These are phyloP conservation scores for Aspergillus haitiensis DNA, from an alignment of 495 filamentous ascomycete species.

Conservation along the genomic window DNA sequence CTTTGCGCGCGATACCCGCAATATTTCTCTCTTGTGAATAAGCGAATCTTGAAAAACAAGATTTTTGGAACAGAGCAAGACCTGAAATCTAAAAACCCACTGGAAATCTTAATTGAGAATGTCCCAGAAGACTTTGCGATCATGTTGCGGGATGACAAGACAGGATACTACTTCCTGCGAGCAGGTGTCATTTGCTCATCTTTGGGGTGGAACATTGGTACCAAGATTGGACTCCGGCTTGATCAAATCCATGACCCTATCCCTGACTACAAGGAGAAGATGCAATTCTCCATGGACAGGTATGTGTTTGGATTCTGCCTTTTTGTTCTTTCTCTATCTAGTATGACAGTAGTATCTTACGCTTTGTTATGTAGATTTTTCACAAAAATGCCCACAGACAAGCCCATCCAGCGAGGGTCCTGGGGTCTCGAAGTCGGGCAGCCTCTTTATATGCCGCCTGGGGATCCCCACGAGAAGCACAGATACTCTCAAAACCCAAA, in stretches of 20 bases:
- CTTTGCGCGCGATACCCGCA: constrained; percentile 76
- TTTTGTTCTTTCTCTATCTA: not conserved
- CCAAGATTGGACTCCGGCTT: constrained; percentile 72
- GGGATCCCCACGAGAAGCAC: constrained; percentile 64
- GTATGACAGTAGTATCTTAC: not conserved
- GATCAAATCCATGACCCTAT: constrained; percentile 75
- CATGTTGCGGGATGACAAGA: constrained; percentile 68
- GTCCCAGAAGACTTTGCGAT: constrained; percentile 88
- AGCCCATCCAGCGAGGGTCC: constrained; percentile 82
- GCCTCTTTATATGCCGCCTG: constrained; percentile 76
- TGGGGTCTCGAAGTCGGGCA: constrained; percentile 81
- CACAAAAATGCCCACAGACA: constrained; percentile 69
- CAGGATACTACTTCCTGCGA: constrained; percentile 74
- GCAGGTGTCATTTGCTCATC: constrained; percentile 78
- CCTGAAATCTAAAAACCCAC: constrained; percentile 62
- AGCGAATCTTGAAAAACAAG: constrained; percentile 64
- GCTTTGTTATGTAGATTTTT: constrained; percentile 61
- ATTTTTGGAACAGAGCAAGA: constrained; percentile 67
- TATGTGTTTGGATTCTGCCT: constrained; percentile 28
- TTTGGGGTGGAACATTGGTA: constrained; percentile 77
- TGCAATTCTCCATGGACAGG: constrained; percentile 87
- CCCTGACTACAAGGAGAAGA: constrained; percentile 88
- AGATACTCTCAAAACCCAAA: constrained; percentile 56
- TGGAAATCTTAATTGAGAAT: constrained; percentile 76
- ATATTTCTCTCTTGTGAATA: constrained; percentile 66